Conservation (phyloP, 1,284 basidiomycete genomes). For the Moniliella sp. region DNA sequence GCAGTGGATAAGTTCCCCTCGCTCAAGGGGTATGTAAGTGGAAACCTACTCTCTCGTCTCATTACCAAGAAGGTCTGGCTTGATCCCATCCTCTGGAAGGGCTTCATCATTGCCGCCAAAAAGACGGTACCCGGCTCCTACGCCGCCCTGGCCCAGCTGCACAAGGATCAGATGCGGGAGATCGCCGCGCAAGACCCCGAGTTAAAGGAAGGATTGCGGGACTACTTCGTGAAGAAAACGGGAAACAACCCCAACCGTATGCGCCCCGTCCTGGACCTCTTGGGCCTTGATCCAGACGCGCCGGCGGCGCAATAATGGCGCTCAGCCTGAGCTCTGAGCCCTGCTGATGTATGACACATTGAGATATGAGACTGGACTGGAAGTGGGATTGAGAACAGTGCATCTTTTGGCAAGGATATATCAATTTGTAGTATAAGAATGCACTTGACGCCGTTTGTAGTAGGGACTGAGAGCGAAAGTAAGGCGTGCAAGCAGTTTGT, state of each 20-base stretch:
- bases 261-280: not conserved
- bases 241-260: not conserved
- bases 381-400: too few relatives aligned
- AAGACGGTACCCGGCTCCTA: constrained; percentile 75
- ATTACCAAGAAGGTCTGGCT: constrained; percentile 96
- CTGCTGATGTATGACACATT: too few relatives aligned
- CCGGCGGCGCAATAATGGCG: too few relatives aligned
- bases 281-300: too few relatives aligned
- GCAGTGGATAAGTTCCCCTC: constrained; percentile 88
- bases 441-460: too few relatives aligned
- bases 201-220: constrained; percentile 31
- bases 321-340: too few relatives aligned
- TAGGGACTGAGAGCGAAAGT: too few relatives aligned
- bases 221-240: constrained; percentile 30
- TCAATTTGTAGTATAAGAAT: too few relatives aligned
- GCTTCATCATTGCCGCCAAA: constrained; percentile 81
- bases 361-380: too few relatives aligned
- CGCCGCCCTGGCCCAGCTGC: constrained; percentile 71
- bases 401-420: too few relatives aligned
- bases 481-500: too few relatives aligned
- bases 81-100: constrained; percentile 82
- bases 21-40: constrained; percentile 74
- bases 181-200: constrained; percentile 52
- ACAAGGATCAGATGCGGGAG: constrained; percentile 72
- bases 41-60: constrained; percentile 71